phyloP scores from a whole-genome alignment of 352 stramenopile genomes.

The Pythium rhizo-oryzae region DNA sequence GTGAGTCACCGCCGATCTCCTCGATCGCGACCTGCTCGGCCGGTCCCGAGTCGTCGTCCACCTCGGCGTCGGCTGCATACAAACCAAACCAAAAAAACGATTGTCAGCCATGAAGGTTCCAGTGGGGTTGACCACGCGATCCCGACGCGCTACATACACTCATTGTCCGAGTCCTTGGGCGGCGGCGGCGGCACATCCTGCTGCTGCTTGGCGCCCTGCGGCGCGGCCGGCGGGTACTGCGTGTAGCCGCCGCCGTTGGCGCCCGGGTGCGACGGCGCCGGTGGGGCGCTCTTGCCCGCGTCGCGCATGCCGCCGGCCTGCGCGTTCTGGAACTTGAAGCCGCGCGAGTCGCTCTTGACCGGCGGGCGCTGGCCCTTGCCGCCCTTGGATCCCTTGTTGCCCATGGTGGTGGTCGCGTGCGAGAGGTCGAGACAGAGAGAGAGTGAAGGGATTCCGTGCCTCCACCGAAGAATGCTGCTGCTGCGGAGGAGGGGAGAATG shows the following conservation, averaged over 20 bases:
- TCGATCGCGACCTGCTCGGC: slow-evolving; percentile 83
- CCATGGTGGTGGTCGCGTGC: slow-evolving; percentile 43
- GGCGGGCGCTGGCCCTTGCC: slow-evolving; percentile 65
- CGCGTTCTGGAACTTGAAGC: slow-evolving; percentile 72
- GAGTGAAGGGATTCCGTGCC: slow-evolving; percentile 1
- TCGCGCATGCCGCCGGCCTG: slow-evolving; percentile 50
- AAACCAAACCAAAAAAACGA: background rate
- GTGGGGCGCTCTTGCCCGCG: slow-evolving; percentile 70
- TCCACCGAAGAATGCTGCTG: slow-evolving; percentile 1
- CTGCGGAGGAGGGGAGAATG: background rate
- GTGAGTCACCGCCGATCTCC: slow-evolving; percentile 69
- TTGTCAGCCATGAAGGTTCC: background rate
- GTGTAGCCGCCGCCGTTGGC: slow-evolving; percentile 28
- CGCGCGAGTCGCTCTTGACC: slow-evolving; percentile 85
- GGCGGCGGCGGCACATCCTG: slow-evolving; percentile 14
- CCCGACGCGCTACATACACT: slow-evolving; percentile 10
- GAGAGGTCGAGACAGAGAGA: slow-evolving; percentile 17
- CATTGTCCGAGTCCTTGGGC: slow-evolving; percentile 42
- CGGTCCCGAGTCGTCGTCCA: slow-evolving; percentile 79
- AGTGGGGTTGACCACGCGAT: background rate
- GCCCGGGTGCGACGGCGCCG: slow-evolving; percentile 53
- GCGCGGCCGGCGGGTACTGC: slow-evolving; percentile 20
- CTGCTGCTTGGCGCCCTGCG: background rate
- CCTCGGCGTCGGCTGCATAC: slow-evolving; percentile 59
- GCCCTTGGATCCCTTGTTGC: slow-evolving; percentile 83